Conservation (phyloP, 768 basidiomycete genomes). For the Pleurotus djamor region DNA sequence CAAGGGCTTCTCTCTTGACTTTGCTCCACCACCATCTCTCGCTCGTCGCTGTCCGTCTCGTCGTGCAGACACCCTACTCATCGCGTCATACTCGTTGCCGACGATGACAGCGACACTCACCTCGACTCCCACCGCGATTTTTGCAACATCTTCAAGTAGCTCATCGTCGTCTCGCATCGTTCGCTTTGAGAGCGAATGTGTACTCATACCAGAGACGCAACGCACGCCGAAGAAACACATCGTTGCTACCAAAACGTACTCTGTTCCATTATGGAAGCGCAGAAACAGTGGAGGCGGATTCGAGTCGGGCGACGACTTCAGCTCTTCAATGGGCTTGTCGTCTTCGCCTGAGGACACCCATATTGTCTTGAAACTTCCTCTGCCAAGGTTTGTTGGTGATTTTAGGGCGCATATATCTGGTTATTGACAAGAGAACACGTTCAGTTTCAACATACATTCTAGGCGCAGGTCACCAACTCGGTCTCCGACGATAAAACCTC, state of each 20-base stretch:
- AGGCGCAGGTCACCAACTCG: slow-evolving; percentile 39
- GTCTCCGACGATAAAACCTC: slow-evolving; percentile 18
- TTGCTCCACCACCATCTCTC: too few species aligned
- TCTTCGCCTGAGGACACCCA: slow-evolving; percentile 34
- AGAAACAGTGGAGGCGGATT: slow-evolving; percentile 18
- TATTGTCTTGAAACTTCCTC: slow-evolving; percentile 57
- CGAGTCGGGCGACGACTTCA: slow-evolving; percentile 17
- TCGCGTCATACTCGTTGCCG: too few species aligned
- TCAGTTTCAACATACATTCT: slow-evolving; percentile 35
- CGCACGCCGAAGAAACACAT: slow-evolving; percentile 41
- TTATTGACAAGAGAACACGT: slow-evolving; percentile 7
- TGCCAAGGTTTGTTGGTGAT: slow-evolving; percentile 48
- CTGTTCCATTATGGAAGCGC: slow-evolving; percentile 66
- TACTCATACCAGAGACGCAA: slow-evolving; percentile 65
- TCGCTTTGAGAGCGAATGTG: slow-evolving; percentile 71
- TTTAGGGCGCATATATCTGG: not conserved
- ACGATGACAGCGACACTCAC: too few species aligned
- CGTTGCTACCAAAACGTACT: slow-evolving; percentile 63
- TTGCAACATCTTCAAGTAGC: too few species aligned
- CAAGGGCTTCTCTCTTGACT: too few species aligned
- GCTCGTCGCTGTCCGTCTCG: too few species aligned
- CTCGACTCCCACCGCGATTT: too few species aligned
- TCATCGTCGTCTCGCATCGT: slow-evolving; percentile 29
- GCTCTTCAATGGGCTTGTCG: slow-evolving; percentile 16
- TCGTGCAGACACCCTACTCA: too few species aligned